Evolutionary conservation across 2,329 filamentous ascomycete genomes (phyloP).

Genomic region (Alternaria infectoria): DNA sequence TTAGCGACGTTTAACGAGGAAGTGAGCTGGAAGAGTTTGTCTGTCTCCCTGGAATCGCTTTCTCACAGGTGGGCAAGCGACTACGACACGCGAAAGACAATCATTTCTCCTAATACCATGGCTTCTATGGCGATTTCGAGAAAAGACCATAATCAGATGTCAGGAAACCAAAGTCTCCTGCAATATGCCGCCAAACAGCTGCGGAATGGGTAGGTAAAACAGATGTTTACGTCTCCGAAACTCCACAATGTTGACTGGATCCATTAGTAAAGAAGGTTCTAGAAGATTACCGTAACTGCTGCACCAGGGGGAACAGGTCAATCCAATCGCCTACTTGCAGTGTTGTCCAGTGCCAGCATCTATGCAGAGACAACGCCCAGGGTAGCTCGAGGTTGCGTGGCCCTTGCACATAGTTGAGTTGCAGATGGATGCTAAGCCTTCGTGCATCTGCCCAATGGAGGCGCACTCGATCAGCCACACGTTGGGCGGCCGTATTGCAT

Average conservation of each 20-base stretch:
- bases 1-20: not conserved
- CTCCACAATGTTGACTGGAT: not conserved
- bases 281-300: not conserved
- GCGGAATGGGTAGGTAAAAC: not conserved
- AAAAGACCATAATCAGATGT: not conserved
- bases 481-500: not conserved
- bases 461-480: not conserved
- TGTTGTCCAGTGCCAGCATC: not conserved
- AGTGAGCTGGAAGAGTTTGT: not conserved
- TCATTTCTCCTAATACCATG: not conserved
- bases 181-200: not conserved
- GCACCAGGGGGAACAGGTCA: not conserved
- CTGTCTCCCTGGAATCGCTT: not conserved
- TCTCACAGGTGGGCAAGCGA: not conserved
- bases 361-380: not conserved
- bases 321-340: not conserved
- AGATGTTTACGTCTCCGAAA: not conserved
- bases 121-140: not conserved
- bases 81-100: not conserved
- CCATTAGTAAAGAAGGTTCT: not conserved
- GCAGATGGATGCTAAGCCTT: not conserved
- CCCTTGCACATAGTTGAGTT: not conserved
- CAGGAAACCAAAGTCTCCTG: not conserved
- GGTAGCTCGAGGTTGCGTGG: not conserved
- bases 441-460: not conserved